Evolutionary conservation across 2,329 filamentous ascomycete genomes (phyloP).

Genomic region (Graphilbum fragrans): DNA sequence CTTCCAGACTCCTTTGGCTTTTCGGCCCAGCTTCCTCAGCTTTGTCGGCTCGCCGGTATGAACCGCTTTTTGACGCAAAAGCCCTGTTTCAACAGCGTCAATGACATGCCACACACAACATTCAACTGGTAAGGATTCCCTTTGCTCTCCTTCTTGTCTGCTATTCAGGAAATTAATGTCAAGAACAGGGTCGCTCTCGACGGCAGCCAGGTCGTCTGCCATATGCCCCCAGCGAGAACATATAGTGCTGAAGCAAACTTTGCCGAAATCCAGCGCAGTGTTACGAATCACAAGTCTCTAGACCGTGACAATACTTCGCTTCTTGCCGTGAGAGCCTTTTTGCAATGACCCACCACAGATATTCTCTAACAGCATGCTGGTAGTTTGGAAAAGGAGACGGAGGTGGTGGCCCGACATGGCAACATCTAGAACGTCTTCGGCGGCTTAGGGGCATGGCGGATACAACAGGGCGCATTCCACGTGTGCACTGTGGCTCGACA

Average conservation of each 20-base stretch:
- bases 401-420: constrained; percentile 86
- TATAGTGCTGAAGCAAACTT: constrained; percentile 94
- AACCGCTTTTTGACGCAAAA: constrained; percentile 95
- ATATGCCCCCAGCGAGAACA: constrained; percentile 92
- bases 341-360: too few species aligned
- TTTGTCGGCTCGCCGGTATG: constrained; percentile 93
- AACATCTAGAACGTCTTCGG: constrained; percentile 88
- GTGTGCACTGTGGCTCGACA: constrained; percentile 75
- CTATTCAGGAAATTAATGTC: too few species aligned
- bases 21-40: constrained; percentile 83
- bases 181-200: constrained; percentile 92
- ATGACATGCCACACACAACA: constrained; percentile 95
- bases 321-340: too few species aligned
- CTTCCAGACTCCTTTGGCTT: constrained; percentile 97
- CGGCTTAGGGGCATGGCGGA: constrained; percentile 87
- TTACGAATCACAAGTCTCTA: constrained; percentile 89
- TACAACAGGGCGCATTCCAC: constrained; percentile 68
- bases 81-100: constrained; percentile 99
- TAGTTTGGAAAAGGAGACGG: constrained; percentile 98
- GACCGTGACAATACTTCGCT: constrained; percentile 85
- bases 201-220: constrained; percentile 90
- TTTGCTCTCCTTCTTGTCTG: too few species aligned
- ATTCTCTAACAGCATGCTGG: too few species aligned
- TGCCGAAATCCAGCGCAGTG: constrained; percentile 81
- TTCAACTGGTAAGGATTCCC: too few species aligned